These are phyloP conservation scores for Leishmania tropica DNA, from an alignment of 208 protist genomes.

Conservation along the genomic window DNA sequence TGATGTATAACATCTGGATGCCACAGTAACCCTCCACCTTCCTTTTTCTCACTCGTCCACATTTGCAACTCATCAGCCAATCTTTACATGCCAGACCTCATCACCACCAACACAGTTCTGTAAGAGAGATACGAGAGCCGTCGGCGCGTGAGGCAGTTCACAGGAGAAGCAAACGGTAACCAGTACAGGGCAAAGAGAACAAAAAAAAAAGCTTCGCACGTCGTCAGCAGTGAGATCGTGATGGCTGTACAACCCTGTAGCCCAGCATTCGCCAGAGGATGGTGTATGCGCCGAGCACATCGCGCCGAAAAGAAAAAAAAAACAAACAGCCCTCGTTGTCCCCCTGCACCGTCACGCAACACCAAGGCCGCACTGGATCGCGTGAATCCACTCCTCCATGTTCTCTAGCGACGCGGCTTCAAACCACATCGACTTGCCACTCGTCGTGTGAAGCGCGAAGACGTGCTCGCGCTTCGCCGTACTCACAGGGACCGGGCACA, in stretches of 20 bases:
- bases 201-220: not conserved
- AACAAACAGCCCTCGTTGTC: not conserved
- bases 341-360: slow-evolving; percentile 42
- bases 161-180: not conserved
- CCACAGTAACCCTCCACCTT: not conserved
- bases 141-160: not conserved
- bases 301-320: not conserved
- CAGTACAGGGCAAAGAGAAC: not conserved
- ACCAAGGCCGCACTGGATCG: slow-evolving; percentile 71
- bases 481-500: slow-evolving; percentile 66
- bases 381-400: slow-evolving; percentile 86
- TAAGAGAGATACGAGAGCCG: no score
- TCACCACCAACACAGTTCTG: not conserved
- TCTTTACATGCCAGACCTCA: not conserved
- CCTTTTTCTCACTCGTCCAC: not conserved
- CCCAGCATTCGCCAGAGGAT: not conserved
- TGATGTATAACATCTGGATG: not conserved
- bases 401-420: slow-evolving; percentile 63
- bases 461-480: slow-evolving; percentile 75
- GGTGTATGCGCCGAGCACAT: not conserved
- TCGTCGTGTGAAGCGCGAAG: slow-evolving; percentile 80
- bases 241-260: not conserved
- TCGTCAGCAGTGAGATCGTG: slow-evolving; percentile 13
- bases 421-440: slow-evolving; percentile 90
- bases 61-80: not conserved